Evolutionary conservation across 371 early-diverging fungal species (phyloP), one percentile per base, ranked within the genome.

Genomic region (Actinomucor elegans): DNA sequence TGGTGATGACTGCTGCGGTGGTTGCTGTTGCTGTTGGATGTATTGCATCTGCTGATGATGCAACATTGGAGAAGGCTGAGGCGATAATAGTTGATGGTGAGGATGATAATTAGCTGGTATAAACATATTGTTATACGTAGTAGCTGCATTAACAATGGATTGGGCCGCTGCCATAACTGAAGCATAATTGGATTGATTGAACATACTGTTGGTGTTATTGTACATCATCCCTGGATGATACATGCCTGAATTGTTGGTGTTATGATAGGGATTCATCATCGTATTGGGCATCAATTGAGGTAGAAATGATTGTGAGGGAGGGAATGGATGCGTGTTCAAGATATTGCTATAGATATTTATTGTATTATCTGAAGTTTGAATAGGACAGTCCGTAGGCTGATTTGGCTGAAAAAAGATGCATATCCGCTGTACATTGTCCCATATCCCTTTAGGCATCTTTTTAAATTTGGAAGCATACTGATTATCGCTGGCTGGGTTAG

Each of bases 301-400:
- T 24, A 31, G 31, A 10, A 12, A 11, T 33, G 29, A 43, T 24
- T 32, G 18, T 24, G 12, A 23, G 2, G 15, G 20, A n/a, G n/a
- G n/a, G n/a, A n/a, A n/a, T 31, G 15, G 17, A 9, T 46, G 17
- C 6, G 26, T 26, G 6, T 52, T 52, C 28, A 59, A 35, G 1
- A 59, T 59, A 36, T 59, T 48, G 8, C 54, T 33, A 31, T 53
- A 53, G 10, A 63, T 27, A 40, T 54, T 36, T 27, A 63, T 38
- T 4, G 63, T 45, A 31, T n/a, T 21, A 1, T 49, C 27, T 15
- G 41, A 27, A 7, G 45, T 21, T 20, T 49, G 44, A 18, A 63
- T 63, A 24, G 58, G 40, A 35, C 41, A 44, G 0, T 63, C 54
- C 1, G 50, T 54, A 0, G 33, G n/a, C 41, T 52, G 50, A 40